Evolutionary conservation across 768 basidiomycete genomes (phyloP).

Genomic region (Mycena venus): DNA sequence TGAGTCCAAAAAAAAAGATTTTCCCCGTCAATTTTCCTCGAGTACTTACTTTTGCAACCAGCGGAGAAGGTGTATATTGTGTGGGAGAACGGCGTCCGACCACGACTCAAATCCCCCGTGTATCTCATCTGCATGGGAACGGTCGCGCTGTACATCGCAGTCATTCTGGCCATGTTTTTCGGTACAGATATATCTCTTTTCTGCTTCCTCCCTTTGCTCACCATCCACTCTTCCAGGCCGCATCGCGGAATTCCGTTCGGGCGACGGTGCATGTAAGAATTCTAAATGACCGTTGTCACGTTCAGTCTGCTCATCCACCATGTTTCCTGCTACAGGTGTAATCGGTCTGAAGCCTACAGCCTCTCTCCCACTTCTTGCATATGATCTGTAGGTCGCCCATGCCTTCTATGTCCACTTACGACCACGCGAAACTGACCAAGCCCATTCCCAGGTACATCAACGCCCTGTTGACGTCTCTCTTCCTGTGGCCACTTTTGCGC

Average conservation of each 20-base stretch:
- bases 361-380: conserved; percentile 58
- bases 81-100: conserved; percentile 48
- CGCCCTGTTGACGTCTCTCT: conserved; percentile 56
- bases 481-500: conserved; percentile 60
- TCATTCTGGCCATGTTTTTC: conserved; percentile 54
- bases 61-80: conserved; percentile 63
- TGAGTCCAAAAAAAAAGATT: conserved; percentile 44
- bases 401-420: background rate
- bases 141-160: conserved; percentile 52
- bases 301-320: background rate
- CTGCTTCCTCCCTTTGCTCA: background rate
- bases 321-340: conserved; percentile 32
- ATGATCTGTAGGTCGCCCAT: conserved; percentile 56
- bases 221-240: conserved; percentile 42
- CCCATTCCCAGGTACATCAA: conserved; percentile 39
- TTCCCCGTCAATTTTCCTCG: background rate
- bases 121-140: conserved; percentile 57
- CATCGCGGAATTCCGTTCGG: conserved; percentile 47
- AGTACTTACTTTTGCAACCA: conserved; percentile 28
- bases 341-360: conserved; percentile 61
- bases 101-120: conserved; percentile 53
- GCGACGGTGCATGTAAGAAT: conserved; percentile 50
- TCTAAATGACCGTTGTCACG: background rate
- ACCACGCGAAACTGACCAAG: background rate
- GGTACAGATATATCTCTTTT: conserved; percentile 40